phyloP scores from a whole-genome alignment of 2,329 filamentous ascomycete genomes.

The Trichoderma hamatum region DNA sequence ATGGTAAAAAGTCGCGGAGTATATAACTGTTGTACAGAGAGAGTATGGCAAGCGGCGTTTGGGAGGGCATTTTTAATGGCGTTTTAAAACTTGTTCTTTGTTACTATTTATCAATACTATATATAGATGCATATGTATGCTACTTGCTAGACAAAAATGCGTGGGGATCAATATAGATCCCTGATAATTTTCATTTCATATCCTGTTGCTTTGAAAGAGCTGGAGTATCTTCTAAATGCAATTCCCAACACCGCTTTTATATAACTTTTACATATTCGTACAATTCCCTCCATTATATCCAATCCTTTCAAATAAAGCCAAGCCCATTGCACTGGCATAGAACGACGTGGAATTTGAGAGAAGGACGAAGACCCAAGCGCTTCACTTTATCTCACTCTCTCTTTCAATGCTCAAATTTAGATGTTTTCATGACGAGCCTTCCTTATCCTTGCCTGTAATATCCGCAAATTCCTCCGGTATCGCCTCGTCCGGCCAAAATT shows the following conservation, averaged over 20 bases:
- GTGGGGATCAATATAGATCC: background rate
- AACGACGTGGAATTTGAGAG: background rate
- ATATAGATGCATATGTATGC: slow-evolving; percentile 8
- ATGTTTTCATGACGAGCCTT: background rate
- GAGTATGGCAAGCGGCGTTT: slow-evolving; percentile 28
- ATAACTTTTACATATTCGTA: slow-evolving; percentile 14
- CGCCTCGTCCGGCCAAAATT: slow-evolving; percentile 82
- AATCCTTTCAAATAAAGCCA: background rate
- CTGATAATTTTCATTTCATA: background rate
- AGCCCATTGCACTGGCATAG: background rate
- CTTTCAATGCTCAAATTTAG: background rate
- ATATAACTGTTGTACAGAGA: background rate
- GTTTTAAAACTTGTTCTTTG: background rate
- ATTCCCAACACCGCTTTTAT: slow-evolving; percentile 22
- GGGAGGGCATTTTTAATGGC: slow-evolving; percentile 24
- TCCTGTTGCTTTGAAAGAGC: background rate
- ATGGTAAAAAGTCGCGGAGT: slow-evolving; percentile 36
- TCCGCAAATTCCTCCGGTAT: slow-evolving; percentile 30
- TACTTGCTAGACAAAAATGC: slow-evolving; percentile 13
- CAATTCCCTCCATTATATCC: background rate
- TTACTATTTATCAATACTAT: background rate
- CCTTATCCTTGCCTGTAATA: slow-evolving; percentile 22
- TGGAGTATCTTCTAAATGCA: background rate
- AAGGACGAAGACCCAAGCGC: background rate
- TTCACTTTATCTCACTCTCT: background rate